phyloP scores from a whole-genome alignment of 768 basidiomycete species.

The Chalciporus chontae region DNA sequence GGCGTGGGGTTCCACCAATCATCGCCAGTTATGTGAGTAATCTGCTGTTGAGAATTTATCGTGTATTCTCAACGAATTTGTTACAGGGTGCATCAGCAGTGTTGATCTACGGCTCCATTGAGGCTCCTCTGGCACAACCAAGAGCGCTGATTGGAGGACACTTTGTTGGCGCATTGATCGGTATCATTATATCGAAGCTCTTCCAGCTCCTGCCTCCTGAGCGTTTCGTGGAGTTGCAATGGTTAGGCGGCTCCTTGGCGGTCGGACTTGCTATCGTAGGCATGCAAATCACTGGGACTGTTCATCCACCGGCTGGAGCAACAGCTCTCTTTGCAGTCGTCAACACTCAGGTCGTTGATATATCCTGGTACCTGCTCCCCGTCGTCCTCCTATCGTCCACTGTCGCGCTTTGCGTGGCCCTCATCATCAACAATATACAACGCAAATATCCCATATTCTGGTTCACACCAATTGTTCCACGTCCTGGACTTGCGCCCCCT shows the following conservation, averaged over 20 bases:
- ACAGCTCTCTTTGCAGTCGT: constrained; percentile 49
- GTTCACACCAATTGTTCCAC: constrained; percentile 25
- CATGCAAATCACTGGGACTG: constrained; percentile 52
- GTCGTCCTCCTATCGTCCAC: constrained; percentile 46
- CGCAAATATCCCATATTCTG: constrained; percentile 45
- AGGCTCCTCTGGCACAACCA: constrained; percentile 52
- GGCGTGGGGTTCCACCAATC: constrained; percentile 36
- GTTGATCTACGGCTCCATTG: constrained; percentile 51
- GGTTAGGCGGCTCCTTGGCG: constrained; percentile 37
- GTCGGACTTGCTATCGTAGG: constrained; percentile 40
- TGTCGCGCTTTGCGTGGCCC: constrained; percentile 42
- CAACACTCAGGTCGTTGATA: constrained; percentile 37
- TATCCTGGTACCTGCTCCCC: constrained; percentile 54
- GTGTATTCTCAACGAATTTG: not conserved
- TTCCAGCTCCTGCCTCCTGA: constrained; percentile 45
- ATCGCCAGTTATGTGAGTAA: constrained; percentile 22
- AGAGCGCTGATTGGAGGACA: constrained; percentile 47
- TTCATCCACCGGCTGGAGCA: constrained; percentile 58
- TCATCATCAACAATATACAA: constrained; percentile 50
- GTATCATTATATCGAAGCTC: constrained; percentile 49
- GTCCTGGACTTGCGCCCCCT: not conserved
- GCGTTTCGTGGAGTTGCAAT: constrained; percentile 42
- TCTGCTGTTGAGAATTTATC: not conserved
- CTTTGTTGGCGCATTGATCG: constrained; percentile 37
- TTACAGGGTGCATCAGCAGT: constrained; percentile 53